Conservation (phyloP, 129 eudicot genomes). For the Arctium minus region DNA sequence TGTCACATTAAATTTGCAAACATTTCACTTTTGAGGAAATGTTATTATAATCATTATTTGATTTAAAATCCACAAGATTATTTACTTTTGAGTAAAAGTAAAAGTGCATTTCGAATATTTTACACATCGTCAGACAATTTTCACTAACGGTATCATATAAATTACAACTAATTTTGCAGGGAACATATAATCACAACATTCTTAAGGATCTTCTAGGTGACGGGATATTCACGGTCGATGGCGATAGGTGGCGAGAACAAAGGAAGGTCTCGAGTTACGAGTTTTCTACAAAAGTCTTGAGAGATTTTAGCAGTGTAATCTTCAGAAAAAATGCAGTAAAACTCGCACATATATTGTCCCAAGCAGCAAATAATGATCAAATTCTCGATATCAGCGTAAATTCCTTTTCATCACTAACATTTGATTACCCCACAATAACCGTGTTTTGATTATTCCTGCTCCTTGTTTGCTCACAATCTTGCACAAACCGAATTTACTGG, state of each 20-base stretch:
- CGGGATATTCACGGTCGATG: slow-evolving; percentile 80
- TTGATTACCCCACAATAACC: not conserved
- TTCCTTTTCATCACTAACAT: not conserved
- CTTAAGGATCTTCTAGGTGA: slow-evolving; percentile 61
- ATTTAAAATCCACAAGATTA: not conserved
- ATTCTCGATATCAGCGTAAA: slow-evolving; percentile 59
- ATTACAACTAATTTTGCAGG: slow-evolving; percentile 31
- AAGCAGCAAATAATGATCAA: slow-evolving; percentile 41
- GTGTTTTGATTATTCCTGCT: not conserved
- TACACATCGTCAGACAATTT: not conserved
- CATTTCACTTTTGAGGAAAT: no score
- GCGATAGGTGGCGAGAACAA: slow-evolving; percentile 69
- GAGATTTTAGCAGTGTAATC: slow-evolving; percentile 56
- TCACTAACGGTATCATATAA: not conserved
- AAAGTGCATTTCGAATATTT: no score
- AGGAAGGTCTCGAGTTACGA: slow-evolving; percentile 66
- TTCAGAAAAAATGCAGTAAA: slow-evolving; percentile 58
- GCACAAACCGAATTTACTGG: no score
- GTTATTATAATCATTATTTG: no score
- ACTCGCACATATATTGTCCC: slow-evolving; percentile 45
- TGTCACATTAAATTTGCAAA: not conserved
- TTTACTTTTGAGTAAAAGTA: not conserved
- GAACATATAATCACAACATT: slow-evolving; percentile 34
- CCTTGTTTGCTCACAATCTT: not conserved
- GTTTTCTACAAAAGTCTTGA: slow-evolving; percentile 59